A percentile compares a stretch with the other conserved stretches of the same genome.
phyloP scores from a whole-genome alignment of 805 yeast species.

The Candida peoriensis region DNA sequence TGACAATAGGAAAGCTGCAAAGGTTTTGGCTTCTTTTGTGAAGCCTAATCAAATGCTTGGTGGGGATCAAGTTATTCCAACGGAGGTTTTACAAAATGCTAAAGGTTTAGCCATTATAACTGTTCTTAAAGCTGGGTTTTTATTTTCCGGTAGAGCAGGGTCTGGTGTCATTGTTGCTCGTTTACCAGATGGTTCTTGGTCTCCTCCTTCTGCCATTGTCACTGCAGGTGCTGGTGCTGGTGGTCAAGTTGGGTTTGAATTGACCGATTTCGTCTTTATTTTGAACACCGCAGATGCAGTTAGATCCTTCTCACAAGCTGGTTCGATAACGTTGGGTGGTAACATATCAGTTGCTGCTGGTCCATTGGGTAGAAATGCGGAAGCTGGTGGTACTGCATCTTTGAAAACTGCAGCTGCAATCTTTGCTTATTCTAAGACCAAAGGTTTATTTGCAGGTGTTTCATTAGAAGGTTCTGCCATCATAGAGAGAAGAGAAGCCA shows the following conservation, averaged over 20 bases:
- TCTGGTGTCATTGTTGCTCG: slow-evolving; percentile 94
- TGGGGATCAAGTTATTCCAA: slow-evolving; percentile 86
- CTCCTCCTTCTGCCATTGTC: slow-evolving; percentile 92
- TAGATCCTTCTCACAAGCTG: slow-evolving; percentile 87
- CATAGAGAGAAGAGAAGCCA: slow-evolving; percentile 96
- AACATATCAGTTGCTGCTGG: slow-evolving; percentile 96
- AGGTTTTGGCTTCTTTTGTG: slow-evolving; percentile 79
- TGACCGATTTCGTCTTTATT: slow-evolving; percentile 94
- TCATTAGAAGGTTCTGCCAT: slow-evolving; percentile 95
- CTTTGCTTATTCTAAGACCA: slow-evolving; percentile 90
- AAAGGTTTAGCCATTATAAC: slow-evolving; percentile 90
- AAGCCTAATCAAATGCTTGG: slow-evolving; percentile 94
- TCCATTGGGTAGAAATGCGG: slow-evolving; percentile 95
- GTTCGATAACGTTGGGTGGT: slow-evolving; percentile 93
- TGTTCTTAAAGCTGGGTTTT: slow-evolving; percentile 94
- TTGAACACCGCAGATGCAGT: slow-evolving; percentile 86
- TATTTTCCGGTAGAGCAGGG: slow-evolving; percentile 96
- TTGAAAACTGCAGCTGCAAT: slow-evolving; percentile 83
- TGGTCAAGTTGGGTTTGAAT: slow-evolving; percentile 94
- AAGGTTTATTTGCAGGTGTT: slow-evolving; percentile 96
- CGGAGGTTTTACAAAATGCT: slow-evolving; percentile 79
- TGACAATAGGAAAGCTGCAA: slow-evolving; percentile 75
- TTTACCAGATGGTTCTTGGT: slow-evolving; percentile 93
- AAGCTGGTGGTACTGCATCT: slow-evolving; percentile 94
- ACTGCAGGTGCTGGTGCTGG: slow-evolving; percentile 99